Evolutionary conservation across 345 rosid species (phyloP), one percentile per base, ranked within the genome.

Genomic region (Rhodomyrtus tomentosa): DNA sequence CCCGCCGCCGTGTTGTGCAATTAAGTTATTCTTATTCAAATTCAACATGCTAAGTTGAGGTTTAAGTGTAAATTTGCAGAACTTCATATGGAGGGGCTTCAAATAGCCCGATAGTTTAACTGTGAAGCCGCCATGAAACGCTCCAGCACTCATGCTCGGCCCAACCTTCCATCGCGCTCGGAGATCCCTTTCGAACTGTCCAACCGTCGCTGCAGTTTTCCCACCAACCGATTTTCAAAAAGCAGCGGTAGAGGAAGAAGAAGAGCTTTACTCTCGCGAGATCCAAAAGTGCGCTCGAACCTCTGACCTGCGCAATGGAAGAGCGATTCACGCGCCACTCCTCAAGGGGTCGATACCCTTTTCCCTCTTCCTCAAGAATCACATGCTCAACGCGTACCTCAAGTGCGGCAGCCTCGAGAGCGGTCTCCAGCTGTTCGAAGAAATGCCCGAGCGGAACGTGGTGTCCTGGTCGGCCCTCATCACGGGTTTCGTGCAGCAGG

Each of bases 391-490:
- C 68, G 55, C 89, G 54, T 93, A 91, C 56, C 42, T 82, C 18
- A 93, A 89, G 85, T 88, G 86, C 32, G 89, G 90, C 12, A 85
- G 85, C 49, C 56, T 85, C 7, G 50, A 14, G 13, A 76, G 80
- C 52, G 93, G 88, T 22, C 55, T 72, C 84, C 83, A 87, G 13
- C 72, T 91, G 89, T 93, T 93, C 88, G 92, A 91, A 24, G 87
- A 90, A 93, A 93, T 90, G 90, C 90, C 90, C 51, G 81, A 86
- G 8, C 82, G 91, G 49, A 91, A 93, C 53, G 90, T 89, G 7
- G 92, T 93, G 50, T 89, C 93, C 4, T 93, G 92, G 91, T 88
- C 93, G 2, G 88, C 91, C 50, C 83, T 90, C 54, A 82, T 93
- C 73, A 76, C 91, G 29, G 93, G 93, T 12, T 86, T 87, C 83